phyloP scores from a whole-genome alignment of 495 filamentous ascomycete genomes.

The Astrothelium subdiscretum region DNA sequence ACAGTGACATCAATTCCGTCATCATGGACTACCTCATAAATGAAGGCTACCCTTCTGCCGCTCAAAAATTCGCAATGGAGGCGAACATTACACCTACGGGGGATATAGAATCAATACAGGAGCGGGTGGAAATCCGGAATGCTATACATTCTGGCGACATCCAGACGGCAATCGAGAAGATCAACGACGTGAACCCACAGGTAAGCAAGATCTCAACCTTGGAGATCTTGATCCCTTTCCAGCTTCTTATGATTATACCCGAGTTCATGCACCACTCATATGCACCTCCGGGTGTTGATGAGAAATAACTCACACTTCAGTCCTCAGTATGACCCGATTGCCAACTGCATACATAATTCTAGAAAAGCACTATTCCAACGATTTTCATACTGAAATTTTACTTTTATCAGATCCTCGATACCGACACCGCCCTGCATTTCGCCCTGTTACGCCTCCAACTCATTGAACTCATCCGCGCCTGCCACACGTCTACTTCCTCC shows the following conservation, averaged over 20 bases:
- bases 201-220: constrained; percentile 42
- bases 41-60: constrained; percentile 88
- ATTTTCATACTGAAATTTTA: not conserved
- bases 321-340: constrained; percentile 80
- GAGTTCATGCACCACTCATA: constrained; percentile 99
- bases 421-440: constrained; percentile 76
- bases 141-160: constrained; percentile 77
- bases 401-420: constrained; percentile 65
- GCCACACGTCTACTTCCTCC: constrained; percentile 34
- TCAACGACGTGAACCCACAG: constrained; percentile 85
- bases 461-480: constrained; percentile 79
- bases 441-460: constrained; percentile 81
- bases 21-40: constrained; percentile 97
- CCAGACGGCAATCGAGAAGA: constrained; percentile 66
- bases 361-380: no score
- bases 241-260: constrained; percentile 77
- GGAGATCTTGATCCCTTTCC: not conserved
- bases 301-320: constrained; percentile 81
- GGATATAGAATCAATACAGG: constrained; percentile 58
- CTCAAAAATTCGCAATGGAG: constrained; percentile 85
- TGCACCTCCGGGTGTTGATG: constrained; percentile 73
- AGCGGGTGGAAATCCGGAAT: constrained; percentile 65
- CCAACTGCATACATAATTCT: no score
- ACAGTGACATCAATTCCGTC: constrained; percentile 85
- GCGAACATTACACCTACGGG: constrained; percentile 71